Base-by-base conservation (phyloP, 2,329 filamentous ascomycete genomes). In the Colletotrichum musae region DNA sequence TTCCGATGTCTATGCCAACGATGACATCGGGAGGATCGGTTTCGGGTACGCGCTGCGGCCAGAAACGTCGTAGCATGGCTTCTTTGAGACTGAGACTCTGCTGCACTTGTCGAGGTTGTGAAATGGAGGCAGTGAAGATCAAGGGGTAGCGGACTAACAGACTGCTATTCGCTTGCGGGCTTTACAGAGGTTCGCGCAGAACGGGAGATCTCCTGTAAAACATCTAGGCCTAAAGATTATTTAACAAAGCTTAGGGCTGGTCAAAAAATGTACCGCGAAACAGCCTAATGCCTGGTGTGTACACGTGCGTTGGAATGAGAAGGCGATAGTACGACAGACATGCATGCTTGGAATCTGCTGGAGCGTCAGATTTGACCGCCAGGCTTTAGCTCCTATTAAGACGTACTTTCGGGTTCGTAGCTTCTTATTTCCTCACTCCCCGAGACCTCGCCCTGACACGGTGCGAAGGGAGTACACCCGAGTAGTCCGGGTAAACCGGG, bases 1-100 rank as follows among this genome's bases (percentile, higher is more conserved):
- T 53, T 36, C 51, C 51, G 26, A 53, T 26, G 24, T 53, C 51
- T 53, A 53, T 53, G 51, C 51, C 51, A 32, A 53, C 26, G 13
- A 53, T 53, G 51, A 53, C 51, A 53, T 53, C 51, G 13, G 51
- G 51, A 32, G 51, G 16, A n/a, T 26, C 26, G 26, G 36, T n/a
- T 9, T 32, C 51, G 51, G 36, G 12, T n/a, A 53, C 24, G 36
- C 51, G 51, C 51, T 26, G 51, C 51, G 51, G 51, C 51, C 51
- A 53, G n/a, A 32, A 24, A 6, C 24, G 15, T 53, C 51, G 51
- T 53, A 32, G 9, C 51, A 53, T 53, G 12, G 16, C 26, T 53
- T 32, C 13, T n/a, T 16, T 53, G 51, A 24, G 18, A 36, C 26
- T 53, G 51, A 21, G 26, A 5, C 51, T 53, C 26, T 53, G 10